Percentiles rank a stretch among this genome's conserved stretches.
These are phyloP conservation scores for Entomophthora muscae DNA, from an alignment of 371 early-diverging fungal genomes.

Conservation along the genomic window DNA sequence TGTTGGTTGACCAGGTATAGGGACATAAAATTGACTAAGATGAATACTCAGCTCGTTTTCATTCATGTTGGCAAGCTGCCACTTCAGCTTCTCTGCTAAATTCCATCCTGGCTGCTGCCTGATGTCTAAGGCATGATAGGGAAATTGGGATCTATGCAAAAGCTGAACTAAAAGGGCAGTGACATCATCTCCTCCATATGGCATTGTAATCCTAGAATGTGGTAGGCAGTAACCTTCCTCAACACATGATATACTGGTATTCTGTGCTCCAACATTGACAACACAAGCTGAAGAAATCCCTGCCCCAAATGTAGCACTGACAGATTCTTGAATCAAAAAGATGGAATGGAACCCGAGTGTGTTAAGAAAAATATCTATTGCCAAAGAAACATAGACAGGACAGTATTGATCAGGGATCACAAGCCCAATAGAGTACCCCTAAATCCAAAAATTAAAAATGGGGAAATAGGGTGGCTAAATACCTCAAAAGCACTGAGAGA, in stretches of 20 bases:
- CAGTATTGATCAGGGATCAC: slow-evolving; percentile 61
- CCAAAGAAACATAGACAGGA: slow-evolving; percentile 34
- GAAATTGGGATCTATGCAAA: slow-evolving; percentile 45
- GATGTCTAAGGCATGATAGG: slow-evolving; percentile 50
- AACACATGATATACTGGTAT: slow-evolving; percentile 60
- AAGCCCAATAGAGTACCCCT: slow-evolving; percentile 46
- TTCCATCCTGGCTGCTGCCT: slow-evolving; percentile 41
- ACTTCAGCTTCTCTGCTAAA: slow-evolving; percentile 51
- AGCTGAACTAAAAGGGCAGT: slow-evolving; percentile 49
- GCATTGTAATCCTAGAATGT: slow-evolving; percentile 32
- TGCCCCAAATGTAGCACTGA: slow-evolving; percentile 71
- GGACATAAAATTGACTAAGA: slow-evolving; percentile 59
- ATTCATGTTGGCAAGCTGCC: slow-evolving; percentile 62
- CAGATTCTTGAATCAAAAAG: slow-evolving; percentile 37
- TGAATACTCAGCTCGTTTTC: slow-evolving; percentile 61
- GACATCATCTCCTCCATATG: slow-evolving; percentile 75
- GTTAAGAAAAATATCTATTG: slow-evolving; percentile 45
- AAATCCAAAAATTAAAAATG: too few species aligned
- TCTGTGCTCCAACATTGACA: slow-evolving; percentile 82
- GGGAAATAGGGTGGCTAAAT: too few species aligned
- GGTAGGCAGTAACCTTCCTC: slow-evolving; percentile 67
- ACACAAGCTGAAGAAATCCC: slow-evolving; percentile 73
- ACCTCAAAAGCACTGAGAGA: slow-evolving; percentile 31
- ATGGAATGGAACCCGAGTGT: slow-evolving; percentile 60
- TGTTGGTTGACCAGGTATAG: slow-evolving; percentile 47